A percentile compares a stretch with the other conserved stretches of the same genome.
Evolutionary conservation across 2,329 filamentous ascomycete genomes (phyloP).

Genomic region (Arthrobotrys megalospora): DNA sequence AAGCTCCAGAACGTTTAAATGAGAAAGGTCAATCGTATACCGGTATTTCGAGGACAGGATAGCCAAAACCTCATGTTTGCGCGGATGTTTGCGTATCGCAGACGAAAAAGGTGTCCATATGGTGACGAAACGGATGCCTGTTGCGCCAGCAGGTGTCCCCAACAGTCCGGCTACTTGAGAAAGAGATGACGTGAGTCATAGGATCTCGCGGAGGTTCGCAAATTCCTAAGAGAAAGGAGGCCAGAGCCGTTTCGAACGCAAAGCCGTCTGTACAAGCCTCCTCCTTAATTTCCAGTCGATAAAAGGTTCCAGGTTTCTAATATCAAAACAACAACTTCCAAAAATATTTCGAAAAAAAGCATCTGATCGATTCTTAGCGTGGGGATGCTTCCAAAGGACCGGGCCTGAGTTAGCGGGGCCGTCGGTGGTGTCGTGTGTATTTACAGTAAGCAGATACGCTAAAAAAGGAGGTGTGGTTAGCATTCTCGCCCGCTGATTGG

Average conservation of each 20-base stretch:
- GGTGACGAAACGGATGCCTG: constrained; percentile 60
- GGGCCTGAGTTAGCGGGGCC: constrained; percentile 57
- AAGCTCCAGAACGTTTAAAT: constrained; percentile 21
- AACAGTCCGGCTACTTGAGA: constrained; percentile 17
- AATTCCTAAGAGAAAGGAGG: constrained; percentile 44
- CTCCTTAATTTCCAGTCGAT: constrained; percentile 58
- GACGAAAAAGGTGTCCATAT: constrained; percentile 48
- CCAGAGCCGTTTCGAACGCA: constrained; percentile 53
- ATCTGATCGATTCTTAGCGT: constrained; percentile 47
- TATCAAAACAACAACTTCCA: constrained; percentile 48
- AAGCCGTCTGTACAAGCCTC: constrained; percentile 51
- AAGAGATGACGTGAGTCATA: constrained; percentile 59
- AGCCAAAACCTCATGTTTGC: constrained; percentile 57
- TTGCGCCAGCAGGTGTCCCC: constrained; percentile 37
- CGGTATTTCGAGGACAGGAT: constrained; percentile 34
- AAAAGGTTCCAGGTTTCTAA: constrained; percentile 39
- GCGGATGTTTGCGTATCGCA: constrained; percentile 56
- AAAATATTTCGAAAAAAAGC: constrained; percentile 30
- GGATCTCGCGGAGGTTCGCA: constrained; percentile 59
- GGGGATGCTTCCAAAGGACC: constrained; percentile 43
- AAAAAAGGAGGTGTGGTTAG: constrained; percentile 45
- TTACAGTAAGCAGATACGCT: constrained; percentile 26
- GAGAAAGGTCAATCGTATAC: constrained; percentile 36
- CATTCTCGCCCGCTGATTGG: constrained; percentile 35
- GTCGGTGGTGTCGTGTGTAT: constrained; percentile 48